Base-by-base conservation (phyloP, 2,329 filamentous ascomycete genomes). In the Sclerotinia minor region DNA sequence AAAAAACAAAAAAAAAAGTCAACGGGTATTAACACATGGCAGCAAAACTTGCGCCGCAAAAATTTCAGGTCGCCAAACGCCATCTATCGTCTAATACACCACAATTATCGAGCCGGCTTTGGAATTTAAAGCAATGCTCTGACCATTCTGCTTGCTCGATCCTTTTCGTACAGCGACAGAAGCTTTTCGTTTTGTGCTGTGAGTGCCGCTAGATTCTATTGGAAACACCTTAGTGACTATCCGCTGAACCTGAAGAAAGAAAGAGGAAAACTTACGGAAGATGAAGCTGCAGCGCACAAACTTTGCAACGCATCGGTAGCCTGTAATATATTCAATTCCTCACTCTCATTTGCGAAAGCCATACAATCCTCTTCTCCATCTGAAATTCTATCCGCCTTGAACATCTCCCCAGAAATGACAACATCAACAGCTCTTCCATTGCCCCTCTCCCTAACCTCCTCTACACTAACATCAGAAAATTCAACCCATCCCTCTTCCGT, bases 181-280 rank as follows among this genome's bases (percentile, higher is more conserved):
- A 61, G n/a, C 1, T 45, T 29, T n/a, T 44, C 55, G 45, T 52
- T 67, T 53, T 45, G 8, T 29, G 24, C 19, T 45, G 65, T 60
- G 35, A 67, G 24, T 45, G 55, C 21, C 5, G 65, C 55, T 9
- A 67, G 55, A 61, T 67, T 61, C 55, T 67, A 4, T 53, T 45
- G 32, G 24, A 44, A 24, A 35, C n/a, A 53, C 29, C 17, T 53
- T 11, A n/a, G 54, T 17, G 24, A 38, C 24, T 19, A n/a, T 38
- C n/a, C 24, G 11, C 52, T 21, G 19, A 11, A 9, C 21, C 8
- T 6, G 11, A 13, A 38, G 11, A 21, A 65, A 19, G 19, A 59
- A 15, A 5, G 17, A n/a, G 19, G 32, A 17, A 44, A n/a, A 66
- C 63, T 47, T 65, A 65, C 63, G 13, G 26, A 29, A 0, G 21